A percentile compares a stretch with the other conserved stretches of the same genome.
Conservation (phyloP, 352 stramenopile genomes). For the Ophiocytium majus region DNA sequence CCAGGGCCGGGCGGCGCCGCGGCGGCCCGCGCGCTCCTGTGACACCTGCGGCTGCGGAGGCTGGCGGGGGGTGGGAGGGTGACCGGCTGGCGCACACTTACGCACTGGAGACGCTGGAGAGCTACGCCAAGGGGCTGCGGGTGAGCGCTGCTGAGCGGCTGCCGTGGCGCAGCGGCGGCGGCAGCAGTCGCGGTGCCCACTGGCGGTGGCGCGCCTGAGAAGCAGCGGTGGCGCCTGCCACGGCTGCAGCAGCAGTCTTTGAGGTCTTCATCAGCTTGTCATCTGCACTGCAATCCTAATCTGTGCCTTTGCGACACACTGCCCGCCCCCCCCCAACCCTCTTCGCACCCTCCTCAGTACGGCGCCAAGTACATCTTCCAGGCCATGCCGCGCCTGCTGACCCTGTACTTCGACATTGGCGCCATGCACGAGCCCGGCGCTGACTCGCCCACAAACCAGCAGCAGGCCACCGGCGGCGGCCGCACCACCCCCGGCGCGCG, state of each 20-base stretch:
- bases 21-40: slow-evolving; percentile 25
- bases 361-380: slow-evolving; percentile 94
- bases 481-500: too few species aligned
- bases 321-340: slow-evolving; percentile 38
- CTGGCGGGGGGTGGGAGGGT: slow-evolving; percentile 42
- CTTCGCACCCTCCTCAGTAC: slow-evolving; percentile 52
- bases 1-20: slow-evolving; percentile 19
- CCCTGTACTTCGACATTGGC: slow-evolving; percentile 94
- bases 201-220: too few species aligned
- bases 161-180: too few species aligned
- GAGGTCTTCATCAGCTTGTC: too few species aligned
- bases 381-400: slow-evolving; percentile 91
- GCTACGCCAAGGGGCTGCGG: slow-evolving; percentile 80
- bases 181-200: too few species aligned
- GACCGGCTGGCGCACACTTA: slow-evolving; percentile 69
- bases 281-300: too few species aligned
- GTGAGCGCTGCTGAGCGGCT: slow-evolving; percentile 58
- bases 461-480: neutral
- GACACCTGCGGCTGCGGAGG: slow-evolving; percentile 25
- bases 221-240: too few species aligned
- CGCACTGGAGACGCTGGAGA: slow-evolving; percentile 83
- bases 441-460: too few species aligned
- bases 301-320: too few species aligned
- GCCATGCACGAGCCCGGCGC: slow-evolving; percentile 10
- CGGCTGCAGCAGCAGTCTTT: too few species aligned